phyloP scores from a whole-genome alignment of 2,329 filamentous ascomycete species.

The Cladorrhinum sp. region DNA sequence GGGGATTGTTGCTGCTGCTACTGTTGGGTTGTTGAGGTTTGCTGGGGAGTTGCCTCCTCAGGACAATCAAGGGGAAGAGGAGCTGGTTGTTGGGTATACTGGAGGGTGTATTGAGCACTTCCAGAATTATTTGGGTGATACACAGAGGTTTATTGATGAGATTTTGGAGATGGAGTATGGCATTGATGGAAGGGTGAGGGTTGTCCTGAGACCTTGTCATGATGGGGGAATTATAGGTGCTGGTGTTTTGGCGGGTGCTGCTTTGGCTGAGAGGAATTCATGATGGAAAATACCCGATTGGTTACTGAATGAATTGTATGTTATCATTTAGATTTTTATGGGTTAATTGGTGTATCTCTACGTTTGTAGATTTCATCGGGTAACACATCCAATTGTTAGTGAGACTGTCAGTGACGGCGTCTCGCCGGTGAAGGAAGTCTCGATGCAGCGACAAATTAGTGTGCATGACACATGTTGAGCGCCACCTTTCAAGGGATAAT shows the following conservation, averaged over 20 bases:
- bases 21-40: slow-evolving; percentile 65
- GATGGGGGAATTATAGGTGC: slow-evolving; percentile 62
- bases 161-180: slow-evolving; percentile 44
- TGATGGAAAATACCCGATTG: not conserved
- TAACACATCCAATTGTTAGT: too few species aligned
- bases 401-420: too few species aligned
- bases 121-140: slow-evolving; percentile 26
- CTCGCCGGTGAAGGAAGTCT: too few species aligned
- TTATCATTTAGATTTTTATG: too few species aligned
- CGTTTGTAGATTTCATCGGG: too few species aligned
- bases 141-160: slow-evolving; percentile 47
- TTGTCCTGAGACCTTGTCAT: slow-evolving; percentile 55
- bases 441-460: too few species aligned
- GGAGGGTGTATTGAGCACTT: slow-evolving; percentile 74
- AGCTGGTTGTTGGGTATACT: slow-evolving; percentile 74
- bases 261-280: slow-evolving; percentile 32
- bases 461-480: too few species aligned
- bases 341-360: too few species aligned
- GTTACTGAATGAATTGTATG: not conserved
- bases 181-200: slow-evolving; percentile 34
- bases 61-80: slow-evolving; percentile 34
- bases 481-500: too few species aligned
- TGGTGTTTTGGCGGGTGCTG: slow-evolving; percentile 55
- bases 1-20: slow-evolving; percentile 69
- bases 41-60: slow-evolving; percentile 59